Base-by-base conservation (phyloP, 2,329 filamentous ascomycete species). In the Neofusicoccum cordaticola region DNA sequence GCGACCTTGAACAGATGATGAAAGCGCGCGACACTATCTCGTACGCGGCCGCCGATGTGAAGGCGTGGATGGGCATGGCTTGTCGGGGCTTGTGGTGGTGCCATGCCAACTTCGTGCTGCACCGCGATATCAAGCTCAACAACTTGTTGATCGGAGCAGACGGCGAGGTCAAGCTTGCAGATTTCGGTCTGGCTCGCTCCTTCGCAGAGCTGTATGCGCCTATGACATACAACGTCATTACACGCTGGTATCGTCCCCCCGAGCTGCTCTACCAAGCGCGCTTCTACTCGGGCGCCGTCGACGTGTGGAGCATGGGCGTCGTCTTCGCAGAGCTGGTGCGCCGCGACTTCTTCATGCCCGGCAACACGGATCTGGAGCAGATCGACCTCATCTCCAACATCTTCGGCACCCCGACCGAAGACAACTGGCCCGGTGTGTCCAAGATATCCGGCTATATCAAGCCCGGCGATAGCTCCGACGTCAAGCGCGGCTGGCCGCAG, bases 31-130 rank as follows among this genome's bases (percentile, higher is more conserved):
- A 89, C 51, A 82, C 82, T 62, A 89, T 97, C 52, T 87, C 88
- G 63, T 98, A 98, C 77, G 91, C 91, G 67, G 86, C 88, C 11
- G 90, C 91, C 17, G 95, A 99, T 77, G 93, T 98, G 77, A 99
- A 99, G 78, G 90, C 93, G 15, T 99, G 95, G 95, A 96, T 97
- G 89, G 91, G 91, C 68, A 98, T 98, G 95, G 85, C 98, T n/a
- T 86, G 86, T 34, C 88, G 94, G 47, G 95, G 91, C 31, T 88
- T 98, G 34, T 96, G 92, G 89, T 99, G 96, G 82, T 98, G 95
- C 78, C 95, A 99, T 78, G 91, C 93, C 75, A 96, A 95, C 77
- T 94, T 90, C 71, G 87, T 99, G 17, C 84, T 99, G 35, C 95
- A 99, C 79, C 91, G 95, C 71, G 95, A 99, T 82, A 98, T 99